Base-by-base conservation (phyloP, 2,329 filamentous ascomycete species). In the Nannizziopsis barbatae region DNA sequence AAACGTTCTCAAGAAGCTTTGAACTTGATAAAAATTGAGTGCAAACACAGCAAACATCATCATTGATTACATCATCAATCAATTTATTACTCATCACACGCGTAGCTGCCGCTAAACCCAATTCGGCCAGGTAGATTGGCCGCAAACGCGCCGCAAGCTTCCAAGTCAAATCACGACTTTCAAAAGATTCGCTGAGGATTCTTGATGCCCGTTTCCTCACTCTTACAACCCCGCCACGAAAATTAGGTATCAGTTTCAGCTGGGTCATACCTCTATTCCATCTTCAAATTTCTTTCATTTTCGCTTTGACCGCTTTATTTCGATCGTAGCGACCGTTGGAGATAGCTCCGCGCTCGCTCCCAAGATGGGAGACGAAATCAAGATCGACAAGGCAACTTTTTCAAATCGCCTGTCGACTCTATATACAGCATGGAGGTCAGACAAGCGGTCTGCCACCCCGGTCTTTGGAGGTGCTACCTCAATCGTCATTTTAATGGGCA, bases 371-470 rank as follows among this genome's bases (percentile, higher is more conserved):
- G 79, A 82, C 62, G 86, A 93, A 70, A 94, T 98, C 72, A 86
- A 86, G 72, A 95, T 98, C 74, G 89, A 96, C 74, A 86, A 83
- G 73, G 83, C 84, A 68, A 75, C 81, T 66, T 98, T 98, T 74
- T 89, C 95, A 69, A 89, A 92, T 73, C 89, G 92, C 64, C 77
- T 96, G 57, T 83, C 83, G 57, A 83, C 84, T 63, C 84, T 98
- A 61, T 78, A 89, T 65, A 81, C 85, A 60, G 81, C 87, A 71
- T 98, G 93, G 92, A 96, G 95, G 75, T 81, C 85, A 60, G 90
- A 96, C 75, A 90, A 94, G 74, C 84, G 89, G 63, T 79, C 83
- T 53, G 85, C 84, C 65, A 86, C 94, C 71, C 75, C 80, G 62
- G 71, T 90, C 55, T 98, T 96, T 68, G 81, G 79, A 58, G 90